Evolutionary conservation across 2,329 filamentous ascomycete species (phyloP), one percentile per base, ranked within the genome.

Genomic region (Diplodia sapinea): DNA sequence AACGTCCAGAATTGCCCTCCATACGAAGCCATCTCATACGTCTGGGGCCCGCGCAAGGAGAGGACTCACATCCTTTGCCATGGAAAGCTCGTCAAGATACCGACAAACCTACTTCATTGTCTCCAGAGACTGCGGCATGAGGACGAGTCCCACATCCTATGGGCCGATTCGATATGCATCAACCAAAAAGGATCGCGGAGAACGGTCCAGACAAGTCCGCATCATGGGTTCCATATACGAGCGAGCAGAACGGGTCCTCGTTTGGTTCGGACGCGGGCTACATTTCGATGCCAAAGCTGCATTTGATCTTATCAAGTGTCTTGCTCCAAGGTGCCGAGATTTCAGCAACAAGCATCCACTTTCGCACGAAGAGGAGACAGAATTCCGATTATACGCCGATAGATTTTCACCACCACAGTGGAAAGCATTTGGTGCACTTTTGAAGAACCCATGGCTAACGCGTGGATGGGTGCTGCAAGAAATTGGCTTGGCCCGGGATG

Each of bases 101-200:
- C 64, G 4, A 36, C 8, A 2, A 31, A 12, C 29, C 64, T 66
- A 9, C 5, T 20, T 7, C 13, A 66, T 11, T 52, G 33, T 9
- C 64, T 66, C 12, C 20, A 54, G 17, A 15, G 47, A 13, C 54
- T 66, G 7, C 23, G 52, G 6, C 20, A 20, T 8, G 17, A 49
- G 20, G 9, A 43, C 17, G 23, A 51, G 13, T 15, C 56, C 1
- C 63, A 68, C 17, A 68, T 55, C 38, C 51, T 70, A 1, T 69
- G 69, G 69, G 69, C 69, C n/a, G 69, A 70, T 31, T 61, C 65
- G 8, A 51, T 68, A 49, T 69, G 69, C 52, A 69, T 69, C 49
- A 57, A 70, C 38, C 69, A 70, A 54, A 54, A 26, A 31, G 9
- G 64, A 69, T 36, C 26, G 43, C 17, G 15, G 11, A 20, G 69